Evolutionary conservation across 768 basidiomycete genomes (phyloP).

Genomic region (Mycena galericulata): DNA sequence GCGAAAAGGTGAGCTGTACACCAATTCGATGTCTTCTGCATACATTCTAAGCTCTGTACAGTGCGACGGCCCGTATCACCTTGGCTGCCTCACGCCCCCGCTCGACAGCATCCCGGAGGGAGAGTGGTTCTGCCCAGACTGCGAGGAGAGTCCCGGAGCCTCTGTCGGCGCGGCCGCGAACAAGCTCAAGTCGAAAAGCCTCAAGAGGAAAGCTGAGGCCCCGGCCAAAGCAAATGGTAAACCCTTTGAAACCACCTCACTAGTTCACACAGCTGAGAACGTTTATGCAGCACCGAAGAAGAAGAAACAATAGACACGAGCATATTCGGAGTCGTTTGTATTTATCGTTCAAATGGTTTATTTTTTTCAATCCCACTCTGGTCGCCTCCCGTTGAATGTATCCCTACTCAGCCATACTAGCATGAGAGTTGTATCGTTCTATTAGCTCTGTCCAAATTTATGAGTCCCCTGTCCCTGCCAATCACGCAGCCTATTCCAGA

Average conservation of each 20-base stretch:
- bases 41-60: slow-evolving; percentile 44
- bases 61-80: slow-evolving; percentile 93
- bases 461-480: too few relatives aligned
- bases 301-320: slow-evolving; percentile 28
- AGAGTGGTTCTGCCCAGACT: slow-evolving; percentile 93
- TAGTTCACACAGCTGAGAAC: neutral
- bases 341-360: slow-evolving; percentile 14
- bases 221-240: slow-evolving; percentile 16
- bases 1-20: slow-evolving; percentile 78
- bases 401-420: too few relatives aligned
- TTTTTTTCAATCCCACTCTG: neutral
- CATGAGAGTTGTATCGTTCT: too few relatives aligned
- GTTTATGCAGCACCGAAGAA: slow-evolving; percentile 27
- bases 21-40: slow-evolving; percentile 8
- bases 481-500: too few relatives aligned
- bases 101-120: slow-evolving; percentile 83
- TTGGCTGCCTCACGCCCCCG: slow-evolving; percentile 84
- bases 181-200: slow-evolving; percentile 39
- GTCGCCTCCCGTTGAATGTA: too few relatives aligned
- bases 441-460: too few relatives aligned
- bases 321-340: slow-evolving; percentile 1
- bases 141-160: slow-evolving; percentile 68
- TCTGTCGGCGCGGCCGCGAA: slow-evolving; percentile 56
- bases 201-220: slow-evolving; percentile 33
- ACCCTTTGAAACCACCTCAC: neutral